Evolutionary conservation across 2,329 filamentous ascomycete species (phyloP).

Genomic region (Alternaria burnsii): DNA sequence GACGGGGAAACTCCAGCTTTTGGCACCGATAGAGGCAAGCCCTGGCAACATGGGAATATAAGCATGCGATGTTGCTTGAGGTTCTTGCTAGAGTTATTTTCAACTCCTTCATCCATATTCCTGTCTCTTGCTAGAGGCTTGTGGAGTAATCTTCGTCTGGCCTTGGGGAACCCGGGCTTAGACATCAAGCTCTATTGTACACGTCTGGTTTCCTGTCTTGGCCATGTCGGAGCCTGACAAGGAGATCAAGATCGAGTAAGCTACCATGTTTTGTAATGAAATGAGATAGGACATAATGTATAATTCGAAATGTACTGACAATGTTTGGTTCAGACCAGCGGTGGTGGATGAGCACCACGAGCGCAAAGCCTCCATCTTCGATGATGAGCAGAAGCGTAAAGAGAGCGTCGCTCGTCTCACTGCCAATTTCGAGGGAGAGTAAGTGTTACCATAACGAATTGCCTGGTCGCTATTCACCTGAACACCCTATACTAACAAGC

Average conservation of each 20-base stretch:
- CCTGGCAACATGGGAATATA: not conserved
- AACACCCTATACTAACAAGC: slow-evolving; percentile 9
- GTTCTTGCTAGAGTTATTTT: not conserved
- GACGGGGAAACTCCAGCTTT: slow-evolving; percentile 1
- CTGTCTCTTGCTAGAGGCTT: not conserved
- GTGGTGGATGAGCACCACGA: slow-evolving; percentile 24
- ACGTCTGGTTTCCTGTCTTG: not conserved
- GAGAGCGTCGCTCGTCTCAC: slow-evolving; percentile 37
- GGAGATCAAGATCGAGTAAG: slow-evolving; percentile 30
- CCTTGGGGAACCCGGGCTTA: not conserved
- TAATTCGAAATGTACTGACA: slow-evolving; percentile 3
- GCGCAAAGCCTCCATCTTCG: slow-evolving; percentile 33
- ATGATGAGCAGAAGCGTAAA: slow-evolving; percentile 35
- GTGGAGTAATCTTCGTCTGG: not conserved
- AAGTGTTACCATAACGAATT: slow-evolving; percentile 18
- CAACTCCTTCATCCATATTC: not conserved
- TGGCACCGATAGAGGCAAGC: not conserved
- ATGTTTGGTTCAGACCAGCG: slow-evolving; percentile 21
- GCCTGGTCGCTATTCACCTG: not conserved
- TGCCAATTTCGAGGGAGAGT: slow-evolving; percentile 45
- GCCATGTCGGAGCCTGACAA: slow-evolving; percentile 26
- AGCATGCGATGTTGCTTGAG: not conserved
- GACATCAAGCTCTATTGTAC: not conserved
- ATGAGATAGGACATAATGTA: not conserved
- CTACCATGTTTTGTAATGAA: not conserved